phyloP scores from a whole-genome alignment of 1,284 basidiomycete genomes.

The Chiua sp. region DNA sequence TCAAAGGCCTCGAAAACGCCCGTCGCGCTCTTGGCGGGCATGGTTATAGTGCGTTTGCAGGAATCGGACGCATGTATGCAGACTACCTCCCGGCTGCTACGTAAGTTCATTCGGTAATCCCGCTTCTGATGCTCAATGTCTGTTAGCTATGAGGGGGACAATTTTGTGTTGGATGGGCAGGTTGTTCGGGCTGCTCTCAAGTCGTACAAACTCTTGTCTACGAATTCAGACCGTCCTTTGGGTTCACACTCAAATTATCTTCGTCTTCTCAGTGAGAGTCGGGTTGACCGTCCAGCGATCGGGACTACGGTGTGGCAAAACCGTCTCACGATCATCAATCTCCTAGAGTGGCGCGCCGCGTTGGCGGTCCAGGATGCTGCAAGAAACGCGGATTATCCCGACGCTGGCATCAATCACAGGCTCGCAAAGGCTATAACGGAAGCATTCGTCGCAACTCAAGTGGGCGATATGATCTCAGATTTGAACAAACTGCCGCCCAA shows the following conservation, averaged over 20 bases:
- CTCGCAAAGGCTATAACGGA: conserved; percentile 70
- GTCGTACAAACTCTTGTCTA: conserved; percentile 45
- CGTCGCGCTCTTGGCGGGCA: conserved; percentile 81
- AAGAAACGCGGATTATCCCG: conserved; percentile 40
- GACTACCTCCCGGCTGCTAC: conserved; percentile 70
- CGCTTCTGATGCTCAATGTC: conserved; percentile 3
- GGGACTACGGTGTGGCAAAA: conserved; percentile 14
- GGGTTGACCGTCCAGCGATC: conserved; percentile 21
- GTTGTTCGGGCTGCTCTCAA: conserved; percentile 75
- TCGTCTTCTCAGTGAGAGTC: conserved; percentile 46
- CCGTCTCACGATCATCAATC: conserved; percentile 40
- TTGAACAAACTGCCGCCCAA: conserved; percentile 35
- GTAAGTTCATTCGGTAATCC: conserved; percentile 40
- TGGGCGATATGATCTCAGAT: conserved; percentile 52
- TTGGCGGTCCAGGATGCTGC: conserved; percentile 58
- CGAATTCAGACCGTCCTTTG: conserved; percentile 33
- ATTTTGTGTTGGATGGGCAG: conserved; percentile 76
- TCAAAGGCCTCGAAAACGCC: conserved; percentile 69
- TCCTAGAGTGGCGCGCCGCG: conserved; percentile 70
- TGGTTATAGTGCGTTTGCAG: conserved; percentile 74
- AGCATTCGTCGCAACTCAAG: conserved; percentile 64
- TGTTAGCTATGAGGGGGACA: conserved; percentile 75
- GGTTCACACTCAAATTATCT: conserved; percentile 60
- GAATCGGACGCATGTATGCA: conserved; percentile 68
- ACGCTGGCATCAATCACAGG: conserved; percentile 60